phyloP scores from a whole-genome alignment of 2,329 filamentous ascomycete species.

The Penicillium concentricum region DNA sequence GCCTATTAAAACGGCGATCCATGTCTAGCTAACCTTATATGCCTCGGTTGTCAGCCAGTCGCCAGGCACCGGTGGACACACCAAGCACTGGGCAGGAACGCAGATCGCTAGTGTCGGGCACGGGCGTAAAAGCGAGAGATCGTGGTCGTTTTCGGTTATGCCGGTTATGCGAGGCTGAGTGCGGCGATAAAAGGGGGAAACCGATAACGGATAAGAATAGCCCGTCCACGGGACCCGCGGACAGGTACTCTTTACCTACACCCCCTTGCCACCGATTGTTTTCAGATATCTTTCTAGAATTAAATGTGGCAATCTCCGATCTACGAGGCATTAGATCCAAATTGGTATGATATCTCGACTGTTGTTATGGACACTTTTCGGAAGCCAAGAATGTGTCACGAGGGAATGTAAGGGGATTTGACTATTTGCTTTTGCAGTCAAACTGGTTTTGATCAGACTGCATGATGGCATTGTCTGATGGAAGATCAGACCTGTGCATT shows the following conservation, averaged over 20 bases:
- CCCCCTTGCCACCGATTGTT: background rate
- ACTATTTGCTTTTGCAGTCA: background rate
- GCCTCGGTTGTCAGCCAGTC: background rate
- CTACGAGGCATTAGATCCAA: background rate
- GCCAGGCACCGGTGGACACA: background rate
- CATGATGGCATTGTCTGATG: background rate
- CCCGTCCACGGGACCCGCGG: too few species aligned
- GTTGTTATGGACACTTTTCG: background rate
- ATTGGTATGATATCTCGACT: background rate
- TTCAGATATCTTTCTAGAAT: slow-evolving; percentile 4
- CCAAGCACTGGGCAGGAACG: background rate
- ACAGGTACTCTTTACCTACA: background rate
- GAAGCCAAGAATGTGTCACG: background rate
- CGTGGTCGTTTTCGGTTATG: background rate
- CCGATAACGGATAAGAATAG: slow-evolving; percentile 1
- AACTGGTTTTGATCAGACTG: background rate
- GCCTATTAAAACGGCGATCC: background rate
- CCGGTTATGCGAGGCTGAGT: background rate
- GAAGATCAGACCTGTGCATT: background rate
- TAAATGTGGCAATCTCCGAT: background rate
- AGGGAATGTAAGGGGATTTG: background rate
- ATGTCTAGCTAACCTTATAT: background rate
- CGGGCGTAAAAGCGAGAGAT: background rate
- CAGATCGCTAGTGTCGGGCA: background rate
- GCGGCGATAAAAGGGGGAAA: background rate